Percentiles rank a stretch among this genome's conserved stretches.
Evolutionary conservation across 2,329 filamentous ascomycete species (phyloP).

Genomic region (Calonectria leucothoes): DNA sequence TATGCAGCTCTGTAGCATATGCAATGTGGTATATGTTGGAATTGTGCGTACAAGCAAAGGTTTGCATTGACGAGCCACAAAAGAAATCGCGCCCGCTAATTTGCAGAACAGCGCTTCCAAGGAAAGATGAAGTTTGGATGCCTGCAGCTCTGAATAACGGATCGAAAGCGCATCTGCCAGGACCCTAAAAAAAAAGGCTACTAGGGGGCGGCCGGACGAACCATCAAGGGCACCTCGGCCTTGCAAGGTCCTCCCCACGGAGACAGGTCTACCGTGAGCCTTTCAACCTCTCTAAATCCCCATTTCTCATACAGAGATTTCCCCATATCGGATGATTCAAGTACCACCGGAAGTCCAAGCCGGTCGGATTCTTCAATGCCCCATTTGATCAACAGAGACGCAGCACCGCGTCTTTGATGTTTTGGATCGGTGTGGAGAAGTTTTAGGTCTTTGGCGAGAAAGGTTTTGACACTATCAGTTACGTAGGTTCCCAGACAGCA

Average conservation of each 20-base stretch:
- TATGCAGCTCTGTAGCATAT: neutral
- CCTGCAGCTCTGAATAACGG: neutral
- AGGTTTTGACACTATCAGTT: neutral
- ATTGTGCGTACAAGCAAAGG: too few relatives aligned
- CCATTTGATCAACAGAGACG: conserved; percentile 48
- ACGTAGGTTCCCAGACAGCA: neutral
- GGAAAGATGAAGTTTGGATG: neutral
- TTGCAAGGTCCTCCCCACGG: conserved; percentile 43
- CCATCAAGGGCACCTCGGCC: conserved; percentile 37
- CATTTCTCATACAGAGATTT: conserved; percentile 48
- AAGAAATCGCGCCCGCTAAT: neutral
- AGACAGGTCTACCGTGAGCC: conserved; percentile 40
- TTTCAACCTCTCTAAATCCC: conserved; percentile 48
- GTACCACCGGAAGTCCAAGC: conserved; percentile 49
- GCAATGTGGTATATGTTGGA: neutral
- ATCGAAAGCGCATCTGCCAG: neutral
- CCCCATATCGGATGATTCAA: conserved; percentile 50
- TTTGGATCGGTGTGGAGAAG: conserved; percentile 52
- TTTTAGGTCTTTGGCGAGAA: conserved; percentile 46
- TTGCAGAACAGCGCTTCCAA: neutral
- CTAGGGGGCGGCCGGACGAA: conserved; percentile 27
- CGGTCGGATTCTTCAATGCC: conserved; percentile 50
- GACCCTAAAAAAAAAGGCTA: neutral
- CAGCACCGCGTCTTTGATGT: conserved; percentile 51
- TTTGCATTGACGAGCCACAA: too few relatives aligned